Base-by-base conservation (phyloP, 2,329 filamentous ascomycete species). In the Exophiala viscosa region DNA sequence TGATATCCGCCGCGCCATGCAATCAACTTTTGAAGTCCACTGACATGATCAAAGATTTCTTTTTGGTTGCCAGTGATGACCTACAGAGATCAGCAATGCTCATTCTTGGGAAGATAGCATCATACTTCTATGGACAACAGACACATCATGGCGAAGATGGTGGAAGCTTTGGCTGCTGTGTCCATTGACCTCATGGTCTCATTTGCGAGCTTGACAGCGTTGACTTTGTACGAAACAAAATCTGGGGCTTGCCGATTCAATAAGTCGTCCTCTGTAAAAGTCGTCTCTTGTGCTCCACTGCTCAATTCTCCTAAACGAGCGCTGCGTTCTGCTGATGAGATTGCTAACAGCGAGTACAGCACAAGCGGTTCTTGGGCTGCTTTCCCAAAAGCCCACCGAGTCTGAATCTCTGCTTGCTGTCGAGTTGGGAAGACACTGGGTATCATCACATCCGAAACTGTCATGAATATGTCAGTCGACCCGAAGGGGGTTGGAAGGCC, bases 371-470 rank as follows among this genome's bases (percentile, higher is more conserved):
- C 52, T 34, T 54, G 31, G 2, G 52, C 46, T 8, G 52, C 52
- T 14, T 47, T 50, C 17, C 50, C 45, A n/a, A 54, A 54, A 13
- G 52, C 47, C 52, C 52, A 54, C 13, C 52, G 52, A 20, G 43
- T 54, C 39, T 54, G 52, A 33, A 50, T 54, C 6, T 50, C 47
- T 15, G 42, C 52, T 50, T 54, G 52, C 23, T 50, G 47, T 32
- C 43, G 41, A 5, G 52, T 54, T 8, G 52, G 52, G 32, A 54
- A 54, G 15, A 54, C 20, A 23, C n/a, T 14, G 32, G 52, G 52
- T 18, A 54, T 36, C 52, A 54, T 54, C 32, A 54, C 52, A 43
- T 54, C 52, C 35, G 52, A 54, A 44, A 54, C 52, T 54, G 23
- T 38, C 38, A 28, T 14, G 11, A 42, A 14, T 3, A 23, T 42